Conservation (phyloP, 1,284 basidiomycete species). For the Naganishia liquefaciens region DNA sequence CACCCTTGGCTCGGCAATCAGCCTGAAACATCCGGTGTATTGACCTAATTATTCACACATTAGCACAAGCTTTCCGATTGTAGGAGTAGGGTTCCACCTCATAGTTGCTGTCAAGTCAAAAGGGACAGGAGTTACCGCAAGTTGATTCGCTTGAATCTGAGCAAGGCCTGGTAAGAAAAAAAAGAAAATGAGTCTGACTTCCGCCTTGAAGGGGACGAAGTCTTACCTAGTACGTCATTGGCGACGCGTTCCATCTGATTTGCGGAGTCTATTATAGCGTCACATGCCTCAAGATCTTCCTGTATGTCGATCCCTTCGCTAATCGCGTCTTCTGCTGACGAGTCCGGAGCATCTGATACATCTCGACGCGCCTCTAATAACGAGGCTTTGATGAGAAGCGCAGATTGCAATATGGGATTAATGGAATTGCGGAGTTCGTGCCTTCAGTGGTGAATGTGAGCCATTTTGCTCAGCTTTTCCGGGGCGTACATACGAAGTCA, state of each 20-base stretch:
- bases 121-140: constrained; percentile 31
- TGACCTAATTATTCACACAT: too few species aligned
- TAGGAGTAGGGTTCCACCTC: too few species aligned
- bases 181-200: not conserved
- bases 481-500: constrained; percentile 9
- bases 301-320: constrained; percentile 10
- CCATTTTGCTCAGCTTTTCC: too few species aligned
- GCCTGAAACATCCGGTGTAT: constrained; percentile 35
- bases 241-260: constrained; percentile 32
- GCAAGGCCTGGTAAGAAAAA: constrained; percentile 14
- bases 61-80: too few species aligned
- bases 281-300: constrained; percentile 33
- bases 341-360: not conserved
- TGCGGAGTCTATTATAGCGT: constrained; percentile 34
- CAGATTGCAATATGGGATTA: constrained; percentile 32
- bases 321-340: not conserved
- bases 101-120: constrained; percentile 26
- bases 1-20: constrained; percentile 27
- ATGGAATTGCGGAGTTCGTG: constrained; percentile 32
- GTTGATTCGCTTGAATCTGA: constrained; percentile 34
- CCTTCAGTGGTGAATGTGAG: not conserved
- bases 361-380: constrained; percentile 11
- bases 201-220: not conserved
- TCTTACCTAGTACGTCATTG: constrained; percentile 30
- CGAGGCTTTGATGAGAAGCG: constrained; percentile 25